These are phyloP conservation scores for Salix viminalis DNA, from an alignment of 345 rosid species.

Conservation along the genomic window DNA sequence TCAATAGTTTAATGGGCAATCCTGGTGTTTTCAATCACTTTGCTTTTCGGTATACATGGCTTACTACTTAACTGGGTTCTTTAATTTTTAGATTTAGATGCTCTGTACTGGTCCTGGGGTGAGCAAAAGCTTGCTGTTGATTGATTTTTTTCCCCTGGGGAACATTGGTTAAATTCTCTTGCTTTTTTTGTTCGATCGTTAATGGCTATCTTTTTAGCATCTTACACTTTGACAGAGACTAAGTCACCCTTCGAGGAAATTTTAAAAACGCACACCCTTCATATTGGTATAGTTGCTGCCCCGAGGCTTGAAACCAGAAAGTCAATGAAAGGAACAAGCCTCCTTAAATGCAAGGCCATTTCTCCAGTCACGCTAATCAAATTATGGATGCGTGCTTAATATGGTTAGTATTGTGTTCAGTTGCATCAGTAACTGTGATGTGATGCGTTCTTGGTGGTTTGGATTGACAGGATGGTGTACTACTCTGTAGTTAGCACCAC, in stretches of 20 bases:
- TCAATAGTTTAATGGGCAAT: neutral
- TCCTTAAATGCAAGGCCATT: no score
- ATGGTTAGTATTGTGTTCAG: neutral
- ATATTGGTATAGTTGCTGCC: no score
- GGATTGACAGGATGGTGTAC: neutral
- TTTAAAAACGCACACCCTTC: no score
- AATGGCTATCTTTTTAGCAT: no score
- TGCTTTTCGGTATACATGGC: neutral
- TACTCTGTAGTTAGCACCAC: no score
- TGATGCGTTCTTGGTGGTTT: neutral
- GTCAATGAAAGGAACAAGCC: no score
- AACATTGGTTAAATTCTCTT: no score
- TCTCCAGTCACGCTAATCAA: neutral
- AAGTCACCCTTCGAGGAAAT: neutral
- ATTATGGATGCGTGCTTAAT: neutral
- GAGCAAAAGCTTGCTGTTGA: no score
- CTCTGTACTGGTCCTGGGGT: neutral
- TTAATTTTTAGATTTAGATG: neutral
- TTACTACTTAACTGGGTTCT: neutral
- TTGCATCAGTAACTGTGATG: no score
- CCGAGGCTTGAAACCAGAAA: no score
- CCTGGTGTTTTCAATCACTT: neutral
- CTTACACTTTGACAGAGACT: neutral
- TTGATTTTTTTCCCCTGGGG: no score
- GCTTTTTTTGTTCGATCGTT: no score